Conservation (phyloP, 2,329 filamentous ascomycete species). For the Pestalotiopsis sp. region DNA sequence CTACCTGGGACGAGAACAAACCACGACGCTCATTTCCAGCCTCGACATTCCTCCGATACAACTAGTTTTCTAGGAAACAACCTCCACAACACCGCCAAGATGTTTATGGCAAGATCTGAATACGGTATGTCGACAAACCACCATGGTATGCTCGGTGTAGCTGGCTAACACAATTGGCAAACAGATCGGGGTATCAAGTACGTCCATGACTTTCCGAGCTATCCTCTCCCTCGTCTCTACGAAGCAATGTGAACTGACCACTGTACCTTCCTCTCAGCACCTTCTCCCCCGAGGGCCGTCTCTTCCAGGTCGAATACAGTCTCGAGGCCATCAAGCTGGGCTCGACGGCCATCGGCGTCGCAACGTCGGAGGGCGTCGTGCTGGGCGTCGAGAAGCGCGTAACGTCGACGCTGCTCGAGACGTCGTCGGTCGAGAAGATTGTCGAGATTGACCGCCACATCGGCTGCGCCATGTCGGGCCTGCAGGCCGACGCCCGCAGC, state of each 20-base stretch:
- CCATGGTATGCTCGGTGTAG: background rate
- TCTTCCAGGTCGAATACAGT: slow-evolving; percentile 99
- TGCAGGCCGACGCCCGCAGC: slow-evolving; percentile 95
- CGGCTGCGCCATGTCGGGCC: slow-evolving; percentile 96
- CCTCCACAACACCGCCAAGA: slow-evolving; percentile 56
- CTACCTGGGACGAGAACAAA: slow-evolving; percentile 8
- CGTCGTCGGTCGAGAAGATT: slow-evolving; percentile 98
- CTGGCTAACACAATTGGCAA: slow-evolving; percentile 27
- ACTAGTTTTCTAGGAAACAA: slow-evolving; percentile 2
- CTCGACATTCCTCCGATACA: slow-evolving; percentile 3
- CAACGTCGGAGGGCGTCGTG: slow-evolving; percentile 91
- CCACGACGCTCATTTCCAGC: background rate
- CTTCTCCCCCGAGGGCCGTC: slow-evolving; percentile 98
- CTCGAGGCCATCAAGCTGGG: slow-evolving; percentile 99
- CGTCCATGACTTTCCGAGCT: slow-evolving; percentile 33
- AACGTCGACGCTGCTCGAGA: slow-evolving; percentile 94
- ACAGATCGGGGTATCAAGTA: slow-evolving; percentile 98
- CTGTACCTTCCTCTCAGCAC: slow-evolving; percentile 58
- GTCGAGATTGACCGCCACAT: slow-evolving; percentile 99
- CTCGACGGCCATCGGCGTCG: slow-evolving; percentile 96
- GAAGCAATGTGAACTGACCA: background rate
- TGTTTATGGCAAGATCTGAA: slow-evolving; percentile 99
- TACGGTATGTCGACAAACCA: slow-evolving; percentile 70
- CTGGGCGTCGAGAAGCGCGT: slow-evolving; percentile 99
- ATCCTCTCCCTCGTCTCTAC: slow-evolving; percentile 9